Percentiles rank a stretch among this genome's conserved stretches.
phyloP scores from a whole-genome alignment of 2,329 filamentous ascomycete genomes.

The Albifimbria verrucaria region DNA sequence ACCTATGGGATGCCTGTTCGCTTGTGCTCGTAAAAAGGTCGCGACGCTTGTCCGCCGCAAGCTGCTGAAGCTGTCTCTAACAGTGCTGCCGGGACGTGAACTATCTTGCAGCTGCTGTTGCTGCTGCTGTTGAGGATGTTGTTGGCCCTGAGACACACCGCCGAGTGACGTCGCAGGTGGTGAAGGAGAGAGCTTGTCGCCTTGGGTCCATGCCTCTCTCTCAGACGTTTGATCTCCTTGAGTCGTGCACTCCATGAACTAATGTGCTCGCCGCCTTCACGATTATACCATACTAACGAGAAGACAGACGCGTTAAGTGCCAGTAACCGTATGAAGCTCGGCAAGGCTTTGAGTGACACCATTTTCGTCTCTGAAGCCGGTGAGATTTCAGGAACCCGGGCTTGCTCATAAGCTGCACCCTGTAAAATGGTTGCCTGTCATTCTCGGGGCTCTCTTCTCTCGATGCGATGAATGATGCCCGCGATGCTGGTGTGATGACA shows the following conservation, averaged over 20 bases:
- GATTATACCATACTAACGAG: constrained; percentile 80
- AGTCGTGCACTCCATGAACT: constrained; percentile 88
- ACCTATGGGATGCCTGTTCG: constrained; percentile 56
- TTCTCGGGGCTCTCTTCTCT: constrained; percentile 36
- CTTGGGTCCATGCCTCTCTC: constrained; percentile 62
- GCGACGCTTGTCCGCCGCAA: constrained; percentile 62
- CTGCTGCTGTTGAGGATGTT: constrained; percentile 17
- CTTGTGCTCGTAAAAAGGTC: constrained; percentile 58
- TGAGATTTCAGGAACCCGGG: constrained; percentile 89
- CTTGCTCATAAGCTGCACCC: constrained; percentile 84
- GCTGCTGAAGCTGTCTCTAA: constrained; percentile 60
- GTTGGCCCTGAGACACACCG: constrained; percentile 11
- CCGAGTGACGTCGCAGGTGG: constrained; percentile 27
- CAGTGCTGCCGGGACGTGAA: constrained; percentile 42
- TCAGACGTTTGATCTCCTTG: constrained; percentile 76
- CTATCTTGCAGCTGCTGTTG: constrained; percentile 19
- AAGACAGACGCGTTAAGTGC: constrained; percentile 94
- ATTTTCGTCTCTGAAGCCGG: constrained; percentile 88
- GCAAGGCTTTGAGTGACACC: constrained; percentile 76
- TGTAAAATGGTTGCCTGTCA: constrained; percentile 64
- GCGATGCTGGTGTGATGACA: constrained; percentile 84
- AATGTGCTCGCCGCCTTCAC: constrained; percentile 75
- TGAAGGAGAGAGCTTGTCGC: constrained; percentile 17
- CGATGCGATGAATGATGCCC: constrained; percentile 69
- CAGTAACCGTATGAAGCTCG: constrained; percentile 80